Evolutionary conservation across 805 yeast genomes (phyloP), one percentile per base, ranked within the genome.

Genomic region (Yamadazyma kitorensis): DNA sequence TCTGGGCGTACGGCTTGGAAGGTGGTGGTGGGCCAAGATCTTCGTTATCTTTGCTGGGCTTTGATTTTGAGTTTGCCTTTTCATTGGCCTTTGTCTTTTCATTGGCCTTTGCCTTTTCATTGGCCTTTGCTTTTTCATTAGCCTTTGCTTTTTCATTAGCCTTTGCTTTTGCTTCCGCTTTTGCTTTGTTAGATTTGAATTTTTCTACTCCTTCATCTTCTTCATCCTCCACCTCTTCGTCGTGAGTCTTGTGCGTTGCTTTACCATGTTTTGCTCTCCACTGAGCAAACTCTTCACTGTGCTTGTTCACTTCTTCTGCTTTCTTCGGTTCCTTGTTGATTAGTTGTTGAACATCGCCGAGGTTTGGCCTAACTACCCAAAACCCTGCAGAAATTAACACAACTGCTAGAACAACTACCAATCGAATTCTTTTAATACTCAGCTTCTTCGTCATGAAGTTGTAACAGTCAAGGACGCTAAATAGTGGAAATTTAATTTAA

Each of bases 361-460:
- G 14, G 13, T 13, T 5, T 8, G 31, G n/a, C 12, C 18, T 20
- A 17, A 31, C 9, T 14, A 35, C 24, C 12, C 16, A 20, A 12
- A 35, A 25, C 19, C 22, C 39, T 11, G 31, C 14, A 22, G 24
- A 5, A 11, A 21, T 5, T 6, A 34, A 13, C 6, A 34, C 19
- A 6, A 32, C 17, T n/a, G 45, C 18, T 6, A 35, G n/a, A 9
- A 41, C n/a, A 7, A 34, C 27, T 18, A 37, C 17, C 5, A 35
- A 28, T 22, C 42, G 32, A 8, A 38, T 19, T 19, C 41, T 29
- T 27, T 29, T 38, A 17, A 36, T 33, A 16, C 36, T 31, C 32
- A 18, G 42, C 27, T 29, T 34, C 23, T 24, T 33, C 21, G 41
- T 37, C 41, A 33, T 33, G 13, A n/a, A n/a, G n/a, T n/a, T n/a